phyloP scores from a whole-genome alignment of 495 filamentous ascomycete genomes.

The Lophiotrema nucula region DNA sequence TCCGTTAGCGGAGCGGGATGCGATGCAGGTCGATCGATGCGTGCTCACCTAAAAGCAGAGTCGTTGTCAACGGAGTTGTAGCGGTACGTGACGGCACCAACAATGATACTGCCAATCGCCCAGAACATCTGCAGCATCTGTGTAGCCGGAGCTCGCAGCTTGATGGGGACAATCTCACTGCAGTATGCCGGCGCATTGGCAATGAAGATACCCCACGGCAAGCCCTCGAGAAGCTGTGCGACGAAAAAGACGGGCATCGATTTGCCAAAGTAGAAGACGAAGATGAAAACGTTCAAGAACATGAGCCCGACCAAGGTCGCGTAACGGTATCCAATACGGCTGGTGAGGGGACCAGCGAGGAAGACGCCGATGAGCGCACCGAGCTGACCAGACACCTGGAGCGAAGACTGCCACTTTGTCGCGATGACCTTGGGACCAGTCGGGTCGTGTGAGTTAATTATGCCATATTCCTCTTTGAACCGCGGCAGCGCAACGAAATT shows the following conservation, averaged over 20 bases:
- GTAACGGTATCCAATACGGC: conserved; percentile 50
- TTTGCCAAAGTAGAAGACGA: conserved; percentile 49
- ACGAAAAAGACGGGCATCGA: conserved; percentile 46
- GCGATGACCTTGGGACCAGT: conserved; percentile 32
- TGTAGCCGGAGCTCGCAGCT: conserved; percentile 47
- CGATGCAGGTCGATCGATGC: too few species aligned
- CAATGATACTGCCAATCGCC: conserved; percentile 49
- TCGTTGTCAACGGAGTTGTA: conserved; percentile 24
- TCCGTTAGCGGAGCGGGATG: too few species aligned
- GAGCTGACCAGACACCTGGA: conserved; percentile 46
- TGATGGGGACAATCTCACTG: conserved; percentile 48
- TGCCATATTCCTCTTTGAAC: conserved; percentile 7
- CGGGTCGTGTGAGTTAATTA: not conserved
- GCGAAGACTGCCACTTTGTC: conserved; percentile 49
- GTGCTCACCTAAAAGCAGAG: too few species aligned
- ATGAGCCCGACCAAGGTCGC: conserved; percentile 47
- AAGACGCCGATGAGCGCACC: conserved; percentile 49
- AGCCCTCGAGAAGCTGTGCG: conserved; percentile 48
- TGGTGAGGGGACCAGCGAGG: conserved; percentile 49
- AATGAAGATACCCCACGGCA: conserved; percentile 55
- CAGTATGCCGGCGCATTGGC: conserved; percentile 51
- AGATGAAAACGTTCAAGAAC: conserved; percentile 49
- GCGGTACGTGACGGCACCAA: conserved; percentile 48
- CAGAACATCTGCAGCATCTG: conserved; percentile 52
- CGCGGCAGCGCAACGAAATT: conserved; percentile 1